phyloP scores from a whole-genome alignment of 2,329 filamentous ascomycete species.

The Blastomyces emzantsi region DNA sequence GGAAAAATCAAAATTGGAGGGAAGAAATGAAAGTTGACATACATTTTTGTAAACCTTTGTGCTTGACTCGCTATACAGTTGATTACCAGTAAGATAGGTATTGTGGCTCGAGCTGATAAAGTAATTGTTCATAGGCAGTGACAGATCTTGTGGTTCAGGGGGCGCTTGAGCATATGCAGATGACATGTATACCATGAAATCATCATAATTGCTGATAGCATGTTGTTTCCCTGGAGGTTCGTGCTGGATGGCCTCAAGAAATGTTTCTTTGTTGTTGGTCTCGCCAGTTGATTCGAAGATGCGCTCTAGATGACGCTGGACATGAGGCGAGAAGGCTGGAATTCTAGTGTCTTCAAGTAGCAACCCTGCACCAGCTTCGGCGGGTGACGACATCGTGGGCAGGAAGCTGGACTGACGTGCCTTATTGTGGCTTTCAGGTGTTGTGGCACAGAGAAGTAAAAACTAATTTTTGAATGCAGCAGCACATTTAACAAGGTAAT shows the following conservation, averaged over 20 bases:
- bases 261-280: slow-evolving; percentile 15
- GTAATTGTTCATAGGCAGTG: slow-evolving; percentile 71
- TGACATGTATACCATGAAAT: slow-evolving; percentile 42
- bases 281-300: slow-evolving; percentile 27
- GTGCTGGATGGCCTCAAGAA: slow-evolving; percentile 16
- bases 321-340: slow-evolving; percentile 24
- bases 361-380: background rate
- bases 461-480: background rate
- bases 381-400: background rate
- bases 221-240: slow-evolving; percentile 8
- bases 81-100: slow-evolving; percentile 82
- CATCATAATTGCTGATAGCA: slow-evolving; percentile 23
- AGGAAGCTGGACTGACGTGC: background rate
- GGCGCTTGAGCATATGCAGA: slow-evolving; percentile 40
- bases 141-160: slow-evolving; percentile 46
- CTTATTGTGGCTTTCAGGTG: background rate
- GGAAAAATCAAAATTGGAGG: background rate
- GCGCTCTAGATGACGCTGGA: slow-evolving; percentile 27
- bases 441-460: background rate
- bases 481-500: background rate
- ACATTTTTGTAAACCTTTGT: slow-evolving; percentile 70
- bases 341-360: slow-evolving; percentile 4
- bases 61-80: slow-evolving; percentile 68
- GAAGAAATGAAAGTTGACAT: slow-evolving; percentile 25
- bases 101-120: slow-evolving; percentile 95